Percentiles rank a stretch among this genome's conserved stretches.
These are phyloP conservation scores for Mycena epipterygia DNA, from an alignment of 768 basidiomycete genomes.

Conservation along the genomic window DNA sequence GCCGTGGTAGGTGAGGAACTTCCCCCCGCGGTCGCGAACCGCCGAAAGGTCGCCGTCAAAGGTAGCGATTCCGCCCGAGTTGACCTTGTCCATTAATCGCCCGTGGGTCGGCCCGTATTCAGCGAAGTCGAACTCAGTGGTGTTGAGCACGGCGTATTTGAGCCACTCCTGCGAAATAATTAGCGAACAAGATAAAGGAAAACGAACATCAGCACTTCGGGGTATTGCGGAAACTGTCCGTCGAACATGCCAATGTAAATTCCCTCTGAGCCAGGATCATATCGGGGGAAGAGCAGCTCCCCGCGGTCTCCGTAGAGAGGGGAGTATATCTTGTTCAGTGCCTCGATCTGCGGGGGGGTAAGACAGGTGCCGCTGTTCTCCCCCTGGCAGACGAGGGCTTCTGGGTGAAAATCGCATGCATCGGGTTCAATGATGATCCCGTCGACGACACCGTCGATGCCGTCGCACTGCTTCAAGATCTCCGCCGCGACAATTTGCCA, in stretches of 20 bases:
- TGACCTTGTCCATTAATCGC: conserved; percentile 7
- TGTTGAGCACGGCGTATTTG: too few species aligned
- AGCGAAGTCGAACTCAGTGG: too few species aligned
- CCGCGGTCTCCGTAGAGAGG: too few species aligned
- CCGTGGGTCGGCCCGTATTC: conserved; percentile 8
- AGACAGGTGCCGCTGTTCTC: conserved; percentile 27
- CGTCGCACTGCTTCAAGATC: too few species aligned
- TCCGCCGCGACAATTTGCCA: too few species aligned
- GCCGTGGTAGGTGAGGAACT: conserved; percentile 42
- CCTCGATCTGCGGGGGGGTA: conserved; percentile 36
- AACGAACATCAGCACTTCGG: neutral
- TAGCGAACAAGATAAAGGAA: neutral
- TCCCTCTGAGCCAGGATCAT: too few species aligned
- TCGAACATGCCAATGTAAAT: too few species aligned
- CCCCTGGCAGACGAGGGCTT: conserved; percentile 33
- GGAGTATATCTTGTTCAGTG: conserved; percentile 37
- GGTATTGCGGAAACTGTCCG: conserved; percentile 1
- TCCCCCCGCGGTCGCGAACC: conserved; percentile 40
- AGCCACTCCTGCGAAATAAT: neutral
- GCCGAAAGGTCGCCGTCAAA: conserved; percentile 36
- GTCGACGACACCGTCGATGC: conserved; percentile 42
- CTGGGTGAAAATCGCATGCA: conserved; percentile 39
- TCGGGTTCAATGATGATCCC: conserved; percentile 43
- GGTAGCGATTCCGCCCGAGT: conserved; percentile 28
- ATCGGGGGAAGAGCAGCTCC: too few species aligned